These are phyloP conservation scores for Nothophytophthora sp. DNA, from an alignment of 352 stramenopile genomes.

Conservation along the genomic window DNA sequence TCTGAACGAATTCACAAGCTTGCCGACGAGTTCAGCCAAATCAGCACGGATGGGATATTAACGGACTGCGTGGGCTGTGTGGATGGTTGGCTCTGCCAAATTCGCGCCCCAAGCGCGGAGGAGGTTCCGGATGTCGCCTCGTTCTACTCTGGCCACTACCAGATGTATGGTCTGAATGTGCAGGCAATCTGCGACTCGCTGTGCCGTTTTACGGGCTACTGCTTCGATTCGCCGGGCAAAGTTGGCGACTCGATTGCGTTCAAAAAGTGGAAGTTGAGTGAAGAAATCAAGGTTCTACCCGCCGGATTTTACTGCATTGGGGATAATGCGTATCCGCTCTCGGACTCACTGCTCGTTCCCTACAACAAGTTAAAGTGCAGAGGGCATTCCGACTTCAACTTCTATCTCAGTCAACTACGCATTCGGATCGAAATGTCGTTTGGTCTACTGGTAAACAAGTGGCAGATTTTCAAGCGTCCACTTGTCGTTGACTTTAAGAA, in stretches of 20 bases:
- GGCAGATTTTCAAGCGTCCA: slow-evolving; percentile 18
- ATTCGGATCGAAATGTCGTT: slow-evolving; percentile 55
- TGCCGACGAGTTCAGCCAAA: not conserved
- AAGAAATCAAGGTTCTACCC: slow-evolving; percentile 2
- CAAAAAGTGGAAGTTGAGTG: slow-evolving; percentile 9
- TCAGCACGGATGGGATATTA: not conserved
- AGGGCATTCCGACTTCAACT: slow-evolving; percentile 30
- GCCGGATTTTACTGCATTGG: slow-evolving; percentile 5
- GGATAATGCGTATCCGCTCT: slow-evolving; percentile 6
- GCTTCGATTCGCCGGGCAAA: slow-evolving; percentile 6
- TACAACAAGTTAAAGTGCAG: slow-evolving; percentile 8
- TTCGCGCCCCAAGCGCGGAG: not conserved
- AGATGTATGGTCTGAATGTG: slow-evolving; percentile 9
- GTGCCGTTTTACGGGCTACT: slow-evolving; percentile 11
- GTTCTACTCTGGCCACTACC: slow-evolving; percentile 3
- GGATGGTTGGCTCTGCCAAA: not conserved
- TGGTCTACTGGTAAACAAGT: slow-evolving; percentile 24
- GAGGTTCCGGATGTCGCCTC: slow-evolving; percentile 8
- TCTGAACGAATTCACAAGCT: not conserved
- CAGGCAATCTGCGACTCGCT: slow-evolving; percentile 10
- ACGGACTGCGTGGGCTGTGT: not conserved
- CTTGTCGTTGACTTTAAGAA: slow-evolving; percentile 5
- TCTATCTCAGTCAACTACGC: slow-evolving; percentile 34
- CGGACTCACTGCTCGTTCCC: slow-evolving; percentile 5
- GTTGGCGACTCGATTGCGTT: slow-evolving; percentile 4